Evolutionary conservation across 768 basidiomycete genomes (phyloP).

Genomic region (Daedalea quercina): DNA sequence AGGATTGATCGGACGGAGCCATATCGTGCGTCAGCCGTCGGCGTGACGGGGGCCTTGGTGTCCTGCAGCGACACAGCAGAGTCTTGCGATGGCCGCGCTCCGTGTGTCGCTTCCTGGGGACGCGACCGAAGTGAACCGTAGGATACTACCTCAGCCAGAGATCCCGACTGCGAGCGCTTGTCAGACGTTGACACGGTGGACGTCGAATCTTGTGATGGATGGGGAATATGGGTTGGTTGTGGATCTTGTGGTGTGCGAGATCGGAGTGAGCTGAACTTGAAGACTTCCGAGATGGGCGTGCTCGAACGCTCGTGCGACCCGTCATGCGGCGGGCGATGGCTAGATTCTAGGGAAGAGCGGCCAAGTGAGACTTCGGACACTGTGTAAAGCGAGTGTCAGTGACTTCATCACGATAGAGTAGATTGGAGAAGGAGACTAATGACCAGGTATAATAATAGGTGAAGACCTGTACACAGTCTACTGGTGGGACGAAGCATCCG

Average conservation of each 20-base stretch:
- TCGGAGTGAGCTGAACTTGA: slow-evolving; percentile 1
- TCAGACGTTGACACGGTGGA: neutral
- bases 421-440: neutral
- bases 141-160: neutral
- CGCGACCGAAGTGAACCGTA: neutral
- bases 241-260: neutral
- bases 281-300: neutral
- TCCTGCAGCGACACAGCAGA: slow-evolving; percentile 7
- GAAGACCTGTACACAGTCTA: too few species aligned
- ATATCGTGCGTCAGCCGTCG: slow-evolving; percentile 29
- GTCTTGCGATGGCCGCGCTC: slow-evolving; percentile 19
- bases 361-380: slow-evolving; percentile 19
- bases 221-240: neutral
- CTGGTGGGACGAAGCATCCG: too few species aligned
- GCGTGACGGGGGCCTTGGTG: slow-evolving; percentile 26
- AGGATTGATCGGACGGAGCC: slow-evolving; percentile 68
- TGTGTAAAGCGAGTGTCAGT: neutral
- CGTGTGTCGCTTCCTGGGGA: neutral
- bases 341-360: slow-evolving; percentile 23
- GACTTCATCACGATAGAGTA: neutral
- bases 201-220: neutral
- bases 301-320: neutral
- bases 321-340: neutral
- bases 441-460: too few species aligned
- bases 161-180: neutral